Percentiles rank a stretch among this genome's conserved stretches.
phyloP scores from a whole-genome alignment of 495 filamentous ascomycete genomes.

The Hypoxylon crocopeplum region DNA sequence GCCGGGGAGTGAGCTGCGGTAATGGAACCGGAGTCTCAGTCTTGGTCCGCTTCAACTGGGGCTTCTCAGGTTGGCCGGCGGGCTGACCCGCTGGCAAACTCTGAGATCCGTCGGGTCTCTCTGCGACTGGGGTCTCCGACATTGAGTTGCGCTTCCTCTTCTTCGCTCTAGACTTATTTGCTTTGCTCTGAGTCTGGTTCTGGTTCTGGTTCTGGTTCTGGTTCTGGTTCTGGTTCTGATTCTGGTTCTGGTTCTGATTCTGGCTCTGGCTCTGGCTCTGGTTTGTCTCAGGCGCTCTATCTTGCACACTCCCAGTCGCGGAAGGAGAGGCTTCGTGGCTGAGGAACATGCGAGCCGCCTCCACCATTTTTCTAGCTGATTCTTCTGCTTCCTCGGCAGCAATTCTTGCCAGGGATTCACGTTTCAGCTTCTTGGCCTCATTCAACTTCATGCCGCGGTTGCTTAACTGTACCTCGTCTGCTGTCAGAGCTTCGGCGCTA shows the following conservation, averaged over 20 bases:
- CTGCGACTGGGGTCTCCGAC: slow-evolving; percentile 48
- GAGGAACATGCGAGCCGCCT: slow-evolving; percentile 61
- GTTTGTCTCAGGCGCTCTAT: slow-evolving; percentile 26
- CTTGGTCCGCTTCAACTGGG: slow-evolving; percentile 62
- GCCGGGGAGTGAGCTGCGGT: slow-evolving; percentile 47
- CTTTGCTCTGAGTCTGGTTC: slow-evolving; percentile 27
- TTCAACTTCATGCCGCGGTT: slow-evolving; percentile 93
- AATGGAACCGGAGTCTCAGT: slow-evolving; percentile 61
- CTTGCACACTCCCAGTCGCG: slow-evolving; percentile 32
- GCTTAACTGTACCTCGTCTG: slow-evolving; percentile 65
- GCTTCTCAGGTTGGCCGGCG: slow-evolving; percentile 37
- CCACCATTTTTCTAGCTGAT: slow-evolving; percentile 62
- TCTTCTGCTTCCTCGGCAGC: slow-evolving; percentile 71
- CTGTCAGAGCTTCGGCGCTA: slow-evolving; percentile 55
- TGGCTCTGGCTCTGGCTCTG: slow-evolving; percentile 29
- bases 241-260: slow-evolving; percentile 31
- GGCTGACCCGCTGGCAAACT: slow-evolving; percentile 30
- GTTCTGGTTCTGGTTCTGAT: slow-evolving; percentile 27
- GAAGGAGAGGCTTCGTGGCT: slow-evolving; percentile 41
- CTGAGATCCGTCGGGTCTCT: slow-evolving; percentile 46
- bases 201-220: slow-evolving; percentile 29
- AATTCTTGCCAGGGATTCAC: slow-evolving; percentile 72
- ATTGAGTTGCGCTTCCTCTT: slow-evolving; percentile 64
- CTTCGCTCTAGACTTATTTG: slow-evolving; percentile 45
- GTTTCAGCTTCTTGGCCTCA: slow-evolving; percentile 90